Evolutionary conservation across 257 asterid genomes (phyloP), one percentile per base, ranked within the genome.

Genomic region (Capsicum chinense): DNA sequence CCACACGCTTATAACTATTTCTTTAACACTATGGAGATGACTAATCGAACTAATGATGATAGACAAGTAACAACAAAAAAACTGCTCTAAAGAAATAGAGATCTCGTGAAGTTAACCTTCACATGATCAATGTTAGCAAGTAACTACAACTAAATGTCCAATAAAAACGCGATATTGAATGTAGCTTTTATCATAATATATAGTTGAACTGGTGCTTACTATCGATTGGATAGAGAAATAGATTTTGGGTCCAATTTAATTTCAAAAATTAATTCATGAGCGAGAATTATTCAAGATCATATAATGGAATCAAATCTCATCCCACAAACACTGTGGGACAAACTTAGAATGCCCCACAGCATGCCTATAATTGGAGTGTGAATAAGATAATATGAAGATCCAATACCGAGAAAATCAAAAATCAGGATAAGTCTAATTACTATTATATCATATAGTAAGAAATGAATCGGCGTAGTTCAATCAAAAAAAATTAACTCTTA

Each of bases 31-130:
- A 76, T 76, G 63, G 14, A 54, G 81, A 76, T 52, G 81, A 54
- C 81, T 52, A 76, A 26, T 76, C 81, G 63, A 76, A 76, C 63
- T 76, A 76, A 76, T 76, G 64, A 76, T 52, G 63, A 52, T 73
- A 73, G 19, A 76, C 81, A 33, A 76, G 63, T 52, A 52, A 33
- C 64, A 52, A 76, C 9, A 76, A 76, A 73, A 70, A n/a, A 71
- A 5, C 17, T 42, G 57, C 57, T 71, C 57, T 47, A 71, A 70
- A 71, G 16, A 70, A 42, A 70, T 33, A 44, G 37, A 44, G 15
- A 71, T 71, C 58, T 71, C 58, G 44, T n/a, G 57, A 71, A 44
- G 37, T 44, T 71, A 37, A 71, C 10, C 79, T 71, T 71, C 35
- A 71, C 79, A 71, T 71, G 79, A 69, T 68, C 76, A 70, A 63